Conservation (phyloP, 768 basidiomycete genomes). For the Lyophyllum shimeji region DNA sequence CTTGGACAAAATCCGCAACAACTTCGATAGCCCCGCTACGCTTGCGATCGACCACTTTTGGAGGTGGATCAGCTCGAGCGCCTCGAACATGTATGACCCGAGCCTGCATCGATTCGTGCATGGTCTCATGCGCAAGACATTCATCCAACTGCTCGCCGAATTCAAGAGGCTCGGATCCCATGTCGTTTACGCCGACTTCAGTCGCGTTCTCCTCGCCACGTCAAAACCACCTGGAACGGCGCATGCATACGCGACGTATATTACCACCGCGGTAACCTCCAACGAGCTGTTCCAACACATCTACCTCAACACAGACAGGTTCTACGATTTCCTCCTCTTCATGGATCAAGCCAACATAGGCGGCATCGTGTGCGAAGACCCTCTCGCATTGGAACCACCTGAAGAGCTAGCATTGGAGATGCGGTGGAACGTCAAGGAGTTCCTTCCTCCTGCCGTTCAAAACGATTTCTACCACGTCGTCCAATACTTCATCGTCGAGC, state of each 20-base stretch:
- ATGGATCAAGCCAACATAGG: slow-evolving; percentile 95
- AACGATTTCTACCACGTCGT: slow-evolving; percentile 70
- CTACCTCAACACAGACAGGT: slow-evolving; percentile 80
- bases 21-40: slow-evolving; percentile 64
- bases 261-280: slow-evolving; percentile 88
- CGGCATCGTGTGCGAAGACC: slow-evolving; percentile 84
- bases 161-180: slow-evolving; percentile 93
- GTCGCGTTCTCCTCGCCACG: slow-evolving; percentile 85
- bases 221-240: slow-evolving; percentile 96
- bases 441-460: slow-evolving; percentile 84
- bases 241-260: slow-evolving; percentile 93
- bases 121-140: slow-evolving; percentile 96
- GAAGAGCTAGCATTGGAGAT: slow-evolving; percentile 74
- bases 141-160: slow-evolving; percentile 95
- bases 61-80: slow-evolving; percentile 90
- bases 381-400: slow-evolving; percentile 64
- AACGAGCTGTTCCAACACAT: slow-evolving; percentile 96
- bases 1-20: slow-evolving; percentile 75
- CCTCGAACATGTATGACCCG: slow-evolving; percentile 88
- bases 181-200: slow-evolving; percentile 92
- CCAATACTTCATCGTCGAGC: slow-evolving; percentile 81
- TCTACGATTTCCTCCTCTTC: slow-evolving; percentile 92
- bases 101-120: slow-evolving; percentile 92
- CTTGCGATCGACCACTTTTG: slow-evolving; percentile 92
- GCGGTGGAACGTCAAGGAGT: slow-evolving; percentile 90